Conservation (phyloP, 176 grass and related monocot species). For the Pharus latifolius region DNA sequence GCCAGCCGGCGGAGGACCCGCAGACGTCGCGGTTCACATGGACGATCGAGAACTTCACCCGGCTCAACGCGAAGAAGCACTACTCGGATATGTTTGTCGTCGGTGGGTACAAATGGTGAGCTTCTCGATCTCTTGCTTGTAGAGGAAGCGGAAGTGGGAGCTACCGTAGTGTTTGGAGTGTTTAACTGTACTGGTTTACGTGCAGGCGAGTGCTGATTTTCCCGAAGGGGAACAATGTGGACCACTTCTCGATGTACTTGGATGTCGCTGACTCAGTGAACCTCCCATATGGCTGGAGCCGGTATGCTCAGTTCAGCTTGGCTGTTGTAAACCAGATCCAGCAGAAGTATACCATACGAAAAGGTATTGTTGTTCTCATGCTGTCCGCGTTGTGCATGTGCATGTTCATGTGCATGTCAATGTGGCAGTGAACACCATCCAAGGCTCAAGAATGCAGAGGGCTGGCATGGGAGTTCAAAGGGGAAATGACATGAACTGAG, state of each 20-base stretch:
- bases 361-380: slow-evolving; percentile 40
- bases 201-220: slow-evolving; percentile 88
- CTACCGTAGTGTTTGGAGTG: not conserved
- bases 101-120: slow-evolving; percentile 78
- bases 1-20: slow-evolving; percentile 66
- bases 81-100: slow-evolving; percentile 68
- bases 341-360: slow-evolving; percentile 57
- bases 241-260: slow-evolving; percentile 82
- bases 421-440: not conserved
- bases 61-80: slow-evolving; percentile 67
- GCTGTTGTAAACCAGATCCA: slow-evolving; percentile 81
- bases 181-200: not conserved
- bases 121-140: slow-evolving; percentile 5
- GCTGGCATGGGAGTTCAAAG: not conserved
- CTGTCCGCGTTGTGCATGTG: not conserved
- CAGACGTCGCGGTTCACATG: slow-evolving; percentile 65
- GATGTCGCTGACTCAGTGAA: slow-evolving; percentile 75
- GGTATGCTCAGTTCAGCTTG: slow-evolving; percentile 77
- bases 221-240: slow-evolving; percentile 94
- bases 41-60: slow-evolving; percentile 72
- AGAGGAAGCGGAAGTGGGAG: not conserved
- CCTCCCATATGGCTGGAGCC: slow-evolving; percentile 81
- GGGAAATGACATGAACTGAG: too few species aligned
- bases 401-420: not conserved
- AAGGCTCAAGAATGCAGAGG: too few species aligned